Base-by-base conservation (phyloP, 768 basidiomycete genomes). In the Boletus reticuloceps region DNA sequence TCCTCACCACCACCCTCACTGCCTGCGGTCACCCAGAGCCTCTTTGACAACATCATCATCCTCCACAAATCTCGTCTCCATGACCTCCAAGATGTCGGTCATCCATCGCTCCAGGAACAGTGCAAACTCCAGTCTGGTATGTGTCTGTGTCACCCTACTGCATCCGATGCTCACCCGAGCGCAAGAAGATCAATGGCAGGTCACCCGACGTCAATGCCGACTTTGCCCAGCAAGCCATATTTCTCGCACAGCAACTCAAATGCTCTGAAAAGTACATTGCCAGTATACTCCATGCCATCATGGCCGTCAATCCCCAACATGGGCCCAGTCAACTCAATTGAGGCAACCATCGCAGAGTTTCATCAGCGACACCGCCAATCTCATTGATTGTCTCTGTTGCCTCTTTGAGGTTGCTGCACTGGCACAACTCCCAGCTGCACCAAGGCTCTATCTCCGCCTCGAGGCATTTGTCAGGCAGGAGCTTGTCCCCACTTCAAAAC, bases 201-300 rank as follows among this genome's bases (percentile, higher is more conserved):
- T 75, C 83, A n/a, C 77, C 87, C 36, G 83, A 84, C 0, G 80
- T 94, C 59, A 92, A 91, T 67, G 70, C 82, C 14, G 88, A 94
- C 65, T 93, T 94, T 70, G 84, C 84, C 14, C 83, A 81, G 47
- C 91, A 91, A 68, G 82, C 80, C 52, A 69, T 89, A 52, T 89
- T 91, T 70, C 81, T 95, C 52, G 83, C 94, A 0, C 84, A 89
- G 65, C 83, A 91, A 52, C 85, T 97, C 50, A 79, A 83, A 63
- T 84, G 84, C 60, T 95, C 94, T 13, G 94, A 96, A 73, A 83
- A 86, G 61, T 85, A 89, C 70, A 73, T 86, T 48, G 89, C 92
- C 5, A 77, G 77, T 22, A 79, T 92, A 17, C 75, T 92, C 44
- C 82, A 88, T 54, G 72, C 79, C 20, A 77, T 88, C 40, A 85